Percentiles rank a stretch among this genome's conserved stretches.
Evolutionary conservation across 2,329 filamentous ascomycete genomes (phyloP).

Genomic region (Lasiodiplodia sp.): DNA sequence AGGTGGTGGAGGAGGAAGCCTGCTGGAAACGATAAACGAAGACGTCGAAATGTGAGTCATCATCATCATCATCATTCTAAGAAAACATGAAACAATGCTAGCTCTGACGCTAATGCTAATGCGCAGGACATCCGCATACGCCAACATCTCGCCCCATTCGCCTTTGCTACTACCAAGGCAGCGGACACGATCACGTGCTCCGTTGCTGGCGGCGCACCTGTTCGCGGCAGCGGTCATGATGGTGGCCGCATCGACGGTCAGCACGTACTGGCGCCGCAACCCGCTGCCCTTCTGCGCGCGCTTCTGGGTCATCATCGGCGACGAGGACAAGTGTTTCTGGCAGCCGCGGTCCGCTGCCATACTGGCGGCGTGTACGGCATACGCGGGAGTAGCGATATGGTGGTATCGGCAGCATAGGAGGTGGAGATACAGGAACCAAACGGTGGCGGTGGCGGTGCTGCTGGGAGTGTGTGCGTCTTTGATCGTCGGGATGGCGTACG

Average conservation of each 20-base stretch:
- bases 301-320: neutral
- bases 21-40: neutral
- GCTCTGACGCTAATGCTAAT: too few relatives aligned
- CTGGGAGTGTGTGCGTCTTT: neutral
- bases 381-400: neutral
- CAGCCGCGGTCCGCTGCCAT: neutral
- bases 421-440: neutral
- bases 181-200: neutral
- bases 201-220: neutral
- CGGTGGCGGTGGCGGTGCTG: neutral
- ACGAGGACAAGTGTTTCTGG: neutral
- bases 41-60: neutral
- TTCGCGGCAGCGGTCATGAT: neutral
- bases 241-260: neutral
- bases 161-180: neutral
- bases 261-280: neutral
- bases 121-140: too few relatives aligned
- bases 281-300: neutral
- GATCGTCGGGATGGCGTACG: neutral
- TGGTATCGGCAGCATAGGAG: neutral
- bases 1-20: too few relatives aligned
- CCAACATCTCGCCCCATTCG: neutral
- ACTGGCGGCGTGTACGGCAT: neutral
- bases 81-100: too few relatives aligned
- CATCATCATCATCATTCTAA: neutral